Evolutionary conservation across 2,329 filamentous ascomycete species (phyloP).

Genomic region (Tolypocladium endophyticum): DNA sequence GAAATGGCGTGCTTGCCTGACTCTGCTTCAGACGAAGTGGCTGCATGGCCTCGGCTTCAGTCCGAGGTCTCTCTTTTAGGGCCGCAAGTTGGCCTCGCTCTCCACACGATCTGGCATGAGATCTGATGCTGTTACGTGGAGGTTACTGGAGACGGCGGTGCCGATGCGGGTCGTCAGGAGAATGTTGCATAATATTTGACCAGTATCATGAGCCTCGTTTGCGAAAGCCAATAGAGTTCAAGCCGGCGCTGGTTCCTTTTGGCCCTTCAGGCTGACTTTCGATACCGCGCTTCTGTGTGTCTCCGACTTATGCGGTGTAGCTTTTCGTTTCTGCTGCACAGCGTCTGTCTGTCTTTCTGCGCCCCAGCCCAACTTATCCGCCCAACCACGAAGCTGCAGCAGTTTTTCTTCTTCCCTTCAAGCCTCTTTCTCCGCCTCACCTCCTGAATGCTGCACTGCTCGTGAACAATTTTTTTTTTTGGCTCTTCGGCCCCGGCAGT

Average conservation of each 20-base stretch:
- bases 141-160: no score
- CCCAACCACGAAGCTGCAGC: background rate
- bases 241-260: conserved; percentile 1
- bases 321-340: background rate
- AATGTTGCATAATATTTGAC: background rate
- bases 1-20: background rate
- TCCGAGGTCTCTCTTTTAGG: background rate
- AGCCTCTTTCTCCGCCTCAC: background rate
- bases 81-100: background rate
- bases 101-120: background rate
- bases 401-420: background rate
- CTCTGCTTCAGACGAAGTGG: background rate
- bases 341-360: background rate
- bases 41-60: background rate
- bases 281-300: background rate
- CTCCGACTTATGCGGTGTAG: conserved; percentile 1
- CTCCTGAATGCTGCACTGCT: background rate
- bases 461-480: background rate
- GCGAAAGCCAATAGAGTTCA: background rate
- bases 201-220: background rate
- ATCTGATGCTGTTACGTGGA: background rate
- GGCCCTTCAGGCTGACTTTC: background rate
- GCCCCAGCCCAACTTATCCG: background rate
- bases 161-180: background rate
- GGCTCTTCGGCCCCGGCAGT: background rate